phyloP scores from a whole-genome alignment of 495 filamentous ascomycete genomes.

The Terfezia boudieri region DNA sequence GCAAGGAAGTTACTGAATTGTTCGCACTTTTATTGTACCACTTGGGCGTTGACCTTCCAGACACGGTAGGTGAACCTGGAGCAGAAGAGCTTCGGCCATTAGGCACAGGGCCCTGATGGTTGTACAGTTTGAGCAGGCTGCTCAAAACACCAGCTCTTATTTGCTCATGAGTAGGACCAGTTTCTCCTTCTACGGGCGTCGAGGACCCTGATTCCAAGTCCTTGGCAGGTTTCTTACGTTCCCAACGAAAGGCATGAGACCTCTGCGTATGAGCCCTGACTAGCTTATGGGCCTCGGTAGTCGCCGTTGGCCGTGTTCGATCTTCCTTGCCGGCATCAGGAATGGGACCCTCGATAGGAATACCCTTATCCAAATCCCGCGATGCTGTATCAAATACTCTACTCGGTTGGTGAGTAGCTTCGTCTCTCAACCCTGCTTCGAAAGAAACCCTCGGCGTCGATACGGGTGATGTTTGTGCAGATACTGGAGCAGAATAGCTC shows the following conservation, averaged over 20 bases:
- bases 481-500: constrained; percentile 15
- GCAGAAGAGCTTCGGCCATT: constrained; percentile 16
- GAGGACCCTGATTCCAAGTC: constrained; percentile 32
- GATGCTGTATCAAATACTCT: constrained; percentile 21
- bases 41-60: constrained; percentile 39
- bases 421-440: not conserved
- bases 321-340: constrained; percentile 14
- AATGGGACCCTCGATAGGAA: constrained; percentile 6
- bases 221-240: constrained; percentile 4
- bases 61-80: constrained; percentile 23
- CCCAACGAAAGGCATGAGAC: not conserved
- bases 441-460: not conserved
- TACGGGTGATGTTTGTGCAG: constrained; percentile 8
- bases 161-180: constrained; percentile 39
- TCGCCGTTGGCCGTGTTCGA: constrained; percentile 10
- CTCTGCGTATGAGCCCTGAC: constrained; percentile 30
- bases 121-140: constrained; percentile 56
- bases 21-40: constrained; percentile 40
- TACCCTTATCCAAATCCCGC: constrained; percentile 15
- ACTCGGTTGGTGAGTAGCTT: not conserved
- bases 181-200: constrained; percentile 40
- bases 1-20: constrained; percentile 28
- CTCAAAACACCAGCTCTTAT: constrained; percentile 59
- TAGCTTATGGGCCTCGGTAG: constrained; percentile 27
- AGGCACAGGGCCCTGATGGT: constrained; percentile 5